A percentile compares a stretch with the other conserved stretches of the same genome.
These are phyloP conservation scores for Wickerhamiella musiphila DNA, from an alignment of 805 yeast genomes.

Conservation along the genomic window DNA sequence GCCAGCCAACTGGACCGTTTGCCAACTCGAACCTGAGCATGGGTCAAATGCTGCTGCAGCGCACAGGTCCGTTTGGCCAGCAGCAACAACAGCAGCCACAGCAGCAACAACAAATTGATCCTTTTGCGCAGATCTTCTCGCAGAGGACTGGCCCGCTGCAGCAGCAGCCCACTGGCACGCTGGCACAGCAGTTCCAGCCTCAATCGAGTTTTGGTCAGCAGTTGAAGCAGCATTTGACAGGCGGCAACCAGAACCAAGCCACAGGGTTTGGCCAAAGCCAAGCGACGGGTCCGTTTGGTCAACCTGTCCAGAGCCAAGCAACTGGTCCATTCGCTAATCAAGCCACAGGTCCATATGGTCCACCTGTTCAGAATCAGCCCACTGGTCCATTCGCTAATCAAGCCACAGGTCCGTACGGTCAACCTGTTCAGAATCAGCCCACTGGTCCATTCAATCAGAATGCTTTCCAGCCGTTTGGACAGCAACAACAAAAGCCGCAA, in stretches of 20 bases:
- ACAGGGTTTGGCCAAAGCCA: constrained; percentile 1
- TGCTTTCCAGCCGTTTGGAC: constrained; percentile 4
- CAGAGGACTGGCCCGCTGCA: neutral
- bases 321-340: constrained; percentile 7
- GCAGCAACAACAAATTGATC: constrained; percentile 9
- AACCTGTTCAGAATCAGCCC: constrained; percentile 1
- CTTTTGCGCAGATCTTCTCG: constrained; percentile 2
- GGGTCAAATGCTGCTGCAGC: constrained; percentile 6
- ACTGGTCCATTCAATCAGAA: neutral
- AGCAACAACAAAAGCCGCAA: constrained; percentile 11
- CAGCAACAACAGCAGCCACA: constrained; percentile 4
- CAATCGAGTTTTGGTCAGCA: constrained; percentile 2
- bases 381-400: constrained; percentile 11
- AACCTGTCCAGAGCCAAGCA: constrained; percentile 8
- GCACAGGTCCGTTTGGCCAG: constrained; percentile 4
- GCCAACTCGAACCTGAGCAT: constrained; percentile 4
- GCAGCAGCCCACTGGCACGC: neutral
- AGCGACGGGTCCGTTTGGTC: constrained; percentile 11
- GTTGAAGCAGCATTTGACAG: constrained; percentile 1
- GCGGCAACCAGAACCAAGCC: constrained; percentile 1
- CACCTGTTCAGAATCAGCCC: constrained; percentile 3
- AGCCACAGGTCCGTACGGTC: constrained; percentile 1
- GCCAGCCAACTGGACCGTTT: constrained; percentile 4
- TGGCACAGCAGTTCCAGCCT: constrained; percentile 1
- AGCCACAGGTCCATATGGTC: constrained; percentile 7